Base-by-base conservation (phyloP, 2,329 filamentous ascomycete species). In the Sarocladiaceae sp. region DNA sequence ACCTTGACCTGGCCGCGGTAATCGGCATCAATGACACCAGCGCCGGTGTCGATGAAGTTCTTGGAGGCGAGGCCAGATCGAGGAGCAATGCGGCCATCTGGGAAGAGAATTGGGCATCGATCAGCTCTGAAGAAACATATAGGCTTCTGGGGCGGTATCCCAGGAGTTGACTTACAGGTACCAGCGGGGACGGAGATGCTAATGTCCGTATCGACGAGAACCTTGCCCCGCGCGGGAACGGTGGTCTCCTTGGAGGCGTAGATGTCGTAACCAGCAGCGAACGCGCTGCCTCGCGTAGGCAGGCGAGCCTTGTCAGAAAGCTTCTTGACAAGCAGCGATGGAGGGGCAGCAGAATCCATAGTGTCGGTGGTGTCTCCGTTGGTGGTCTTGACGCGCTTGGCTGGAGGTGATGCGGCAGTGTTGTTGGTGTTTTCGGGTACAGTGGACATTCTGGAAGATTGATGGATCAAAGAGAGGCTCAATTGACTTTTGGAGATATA, bases 1-100 rank as follows among this genome's bases (percentile, higher is more conserved):
- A 98, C 85, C 73, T 94, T 95, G 57, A 98, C 84, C 54, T 86
- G 86, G 16, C 93, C 93, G 27, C 93, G 80, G 72, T 98, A 98
- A 67, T 98, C 93, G 26, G 91, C 90, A 65, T 98, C 93, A 56
- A 98, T 97, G 51, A 98, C 93, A 45, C 93, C 93, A 0, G 93
- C 93, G 50, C 94, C 89, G 0, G 87, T 93, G 64, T 96, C 89
- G 62, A 98, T 97, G 68, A 90, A 93, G 70, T 97, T 82, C 72
- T 98, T 98, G 48, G 82, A 75, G 2, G 91, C 91, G 27, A 95
- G 82, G 39, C 89, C 89, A n/a, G 87, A 93, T 52, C 90, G 85
- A 9, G 90, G 90, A 3, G 90, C 90, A 45, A 95, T 81, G 47
- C 90, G 84, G 53, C 91, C 91, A 62, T 97, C 88, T 91, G 11